Percentiles rank a stretch among this genome's conserved stretches.
phyloP scores from a whole-genome alignment of 176 grass and related monocot species.

The Triticum monococcum region DNA sequence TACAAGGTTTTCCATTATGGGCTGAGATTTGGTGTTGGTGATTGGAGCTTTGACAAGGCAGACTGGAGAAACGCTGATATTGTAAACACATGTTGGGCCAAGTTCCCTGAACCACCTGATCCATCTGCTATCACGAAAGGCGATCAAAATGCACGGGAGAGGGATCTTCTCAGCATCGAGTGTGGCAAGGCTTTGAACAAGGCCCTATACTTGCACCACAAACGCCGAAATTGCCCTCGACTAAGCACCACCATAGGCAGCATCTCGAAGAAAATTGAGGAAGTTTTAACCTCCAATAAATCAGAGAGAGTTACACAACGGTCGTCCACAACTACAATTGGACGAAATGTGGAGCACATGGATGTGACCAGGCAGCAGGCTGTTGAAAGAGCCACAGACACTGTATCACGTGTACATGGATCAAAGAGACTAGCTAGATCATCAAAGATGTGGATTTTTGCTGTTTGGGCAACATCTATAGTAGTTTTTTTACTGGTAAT shows the following conservation, averaged over 20 bases:
- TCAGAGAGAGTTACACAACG: neutral
- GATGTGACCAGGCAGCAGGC: slow-evolving; percentile 7
- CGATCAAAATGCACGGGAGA: slow-evolving; percentile 53
- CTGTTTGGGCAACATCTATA: slow-evolving; percentile 61
- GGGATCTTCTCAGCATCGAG: slow-evolving; percentile 91
- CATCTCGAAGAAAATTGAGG: slow-evolving; percentile 20
- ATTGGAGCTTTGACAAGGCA: slow-evolving; percentile 98
- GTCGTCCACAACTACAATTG: slow-evolving; percentile 7
- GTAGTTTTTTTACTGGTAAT: slow-evolving; percentile 62
- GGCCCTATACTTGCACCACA: slow-evolving; percentile 82
- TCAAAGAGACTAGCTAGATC: slow-evolving; percentile 42
- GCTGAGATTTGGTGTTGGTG: slow-evolving; percentile 81
- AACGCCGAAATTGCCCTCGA: slow-evolving; percentile 54
- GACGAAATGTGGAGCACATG: slow-evolving; percentile 24
- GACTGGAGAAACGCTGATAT: slow-evolving; percentile 78
- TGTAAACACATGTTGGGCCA: slow-evolving; percentile 86
- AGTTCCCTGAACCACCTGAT: slow-evolving; percentile 90
- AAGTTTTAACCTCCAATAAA: slow-evolving; percentile 12
- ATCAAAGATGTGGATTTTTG: slow-evolving; percentile 63
- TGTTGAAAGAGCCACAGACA: slow-evolving; percentile 18
- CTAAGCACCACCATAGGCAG: slow-evolving; percentile 21
- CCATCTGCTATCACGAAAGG: slow-evolving; percentile 47
- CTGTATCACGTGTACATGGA: slow-evolving; percentile 23
- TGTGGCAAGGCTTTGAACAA: slow-evolving; percentile 77
- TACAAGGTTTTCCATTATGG: slow-evolving; percentile 97